Evolutionary conservation across 1,284 basidiomycete genomes (phyloP).

Genomic region (Ceratobasidium theobromae): DNA sequence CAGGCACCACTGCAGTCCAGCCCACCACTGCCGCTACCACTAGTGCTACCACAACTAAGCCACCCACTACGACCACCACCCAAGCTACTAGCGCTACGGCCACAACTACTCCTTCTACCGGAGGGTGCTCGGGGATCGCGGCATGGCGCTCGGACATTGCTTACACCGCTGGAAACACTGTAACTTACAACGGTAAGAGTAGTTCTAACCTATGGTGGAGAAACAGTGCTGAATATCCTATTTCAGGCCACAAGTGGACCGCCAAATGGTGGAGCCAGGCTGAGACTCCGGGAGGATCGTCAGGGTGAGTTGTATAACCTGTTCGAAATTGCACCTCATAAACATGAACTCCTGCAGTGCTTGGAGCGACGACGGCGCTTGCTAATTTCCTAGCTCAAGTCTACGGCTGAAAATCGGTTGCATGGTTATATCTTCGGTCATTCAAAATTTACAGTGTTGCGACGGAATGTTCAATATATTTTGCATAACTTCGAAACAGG

Average conservation of each 20-base stretch:
- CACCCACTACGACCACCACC: neutral
- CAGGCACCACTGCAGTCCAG: conserved; percentile 12
- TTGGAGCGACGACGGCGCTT: conserved; percentile 35
- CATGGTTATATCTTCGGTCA: no score
- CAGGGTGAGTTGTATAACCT: conserved; percentile 2
- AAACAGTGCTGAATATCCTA: neutral
- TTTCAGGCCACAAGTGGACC: conserved; percentile 28
- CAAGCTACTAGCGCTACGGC: neutral
- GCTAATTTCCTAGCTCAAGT: neutral
- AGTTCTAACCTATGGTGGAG: neutral
- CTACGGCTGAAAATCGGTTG: no score
- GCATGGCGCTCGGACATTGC: conserved; percentile 29
- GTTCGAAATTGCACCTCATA: neutral
- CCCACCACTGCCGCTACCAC: conserved; percentile 7
- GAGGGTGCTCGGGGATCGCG: conserved; percentile 25
- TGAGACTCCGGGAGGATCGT: conserved; percentile 33
- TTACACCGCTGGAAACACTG: conserved; percentile 36
- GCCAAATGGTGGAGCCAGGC: conserved; percentile 38
- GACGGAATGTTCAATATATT: no score
- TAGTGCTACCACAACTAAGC: neutral
- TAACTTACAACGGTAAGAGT: conserved; percentile 32
- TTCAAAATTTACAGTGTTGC: no score
- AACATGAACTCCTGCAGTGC: neutral
- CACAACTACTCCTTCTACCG: neutral
- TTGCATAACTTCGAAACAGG: no score